phyloP scores from a whole-genome alignment of 1,284 basidiomycete species.

The Trichosporon asahii region DNA sequence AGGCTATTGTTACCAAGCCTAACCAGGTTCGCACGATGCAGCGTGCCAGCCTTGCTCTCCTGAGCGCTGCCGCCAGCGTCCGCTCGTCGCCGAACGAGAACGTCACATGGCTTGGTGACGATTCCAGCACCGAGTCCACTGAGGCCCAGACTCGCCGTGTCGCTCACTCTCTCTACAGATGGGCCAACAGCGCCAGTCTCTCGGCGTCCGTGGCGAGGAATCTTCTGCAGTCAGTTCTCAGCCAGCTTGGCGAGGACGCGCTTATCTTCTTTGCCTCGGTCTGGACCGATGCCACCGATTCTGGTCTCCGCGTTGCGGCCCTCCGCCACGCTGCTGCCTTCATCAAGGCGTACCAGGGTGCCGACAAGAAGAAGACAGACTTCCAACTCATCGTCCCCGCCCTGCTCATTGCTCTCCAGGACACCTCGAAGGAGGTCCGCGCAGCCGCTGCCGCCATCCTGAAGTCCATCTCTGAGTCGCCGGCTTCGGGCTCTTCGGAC shows the following conservation, averaged over 20 bases:
- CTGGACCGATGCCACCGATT: slow-evolving; percentile 55
- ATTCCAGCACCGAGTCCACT: not conserved
- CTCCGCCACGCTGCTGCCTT: slow-evolving; percentile 70
- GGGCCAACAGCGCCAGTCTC: slow-evolving; percentile 59
- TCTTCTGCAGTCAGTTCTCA: slow-evolving; percentile 66
- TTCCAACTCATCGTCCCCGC: slow-evolving; percentile 84
- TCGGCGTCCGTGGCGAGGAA: slow-evolving; percentile 56
- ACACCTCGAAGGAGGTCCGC: slow-evolving; percentile 58
- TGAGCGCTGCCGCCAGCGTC: slow-evolving; percentile 35
- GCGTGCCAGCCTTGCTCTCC: slow-evolving; percentile 34
- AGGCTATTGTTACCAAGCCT: slow-evolving; percentile 37
- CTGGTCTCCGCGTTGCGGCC: slow-evolving; percentile 61
- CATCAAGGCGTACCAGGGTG: slow-evolving; percentile 53
- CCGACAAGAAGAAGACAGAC: slow-evolving; percentile 52
- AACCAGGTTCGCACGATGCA: slow-evolving; percentile 35
- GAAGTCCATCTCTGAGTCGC: slow-evolving; percentile 35
- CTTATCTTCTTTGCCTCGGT: slow-evolving; percentile 76
- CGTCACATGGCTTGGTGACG: slow-evolving; percentile 29
- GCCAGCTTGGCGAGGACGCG: slow-evolving; percentile 64
- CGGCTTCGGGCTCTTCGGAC: slow-evolving; percentile 43
- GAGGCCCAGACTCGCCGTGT: slow-evolving; percentile 23
- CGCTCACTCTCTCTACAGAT: slow-evolving; percentile 56
- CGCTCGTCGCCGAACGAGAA: slow-evolving; percentile 16
- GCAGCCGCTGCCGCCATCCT: slow-evolving; percentile 65
- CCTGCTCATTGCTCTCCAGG: slow-evolving; percentile 65